Conservation (phyloP, 371 early-diverging fungal genomes). For the Parasitella parasitica region DNA sequence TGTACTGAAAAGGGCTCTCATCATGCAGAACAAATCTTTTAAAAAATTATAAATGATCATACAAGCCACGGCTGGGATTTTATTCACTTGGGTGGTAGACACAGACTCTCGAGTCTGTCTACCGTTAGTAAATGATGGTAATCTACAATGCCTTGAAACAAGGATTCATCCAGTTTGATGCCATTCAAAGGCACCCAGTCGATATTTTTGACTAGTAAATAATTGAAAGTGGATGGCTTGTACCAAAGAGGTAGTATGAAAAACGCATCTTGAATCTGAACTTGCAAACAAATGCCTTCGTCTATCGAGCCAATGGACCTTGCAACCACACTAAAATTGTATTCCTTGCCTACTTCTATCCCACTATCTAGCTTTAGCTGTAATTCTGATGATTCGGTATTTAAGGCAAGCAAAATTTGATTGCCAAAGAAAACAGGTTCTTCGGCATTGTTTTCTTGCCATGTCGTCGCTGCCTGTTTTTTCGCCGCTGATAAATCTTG, state of each 20-base stretch:
- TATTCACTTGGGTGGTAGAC: not conserved
- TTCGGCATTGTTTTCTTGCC: constrained; percentile 4
- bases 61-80: not conserved
- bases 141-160: not conserved
- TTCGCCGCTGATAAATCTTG: not conserved
- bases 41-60: not conserved
- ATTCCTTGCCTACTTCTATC: not conserved
- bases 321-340: not conserved
- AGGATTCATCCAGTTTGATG: not conserved
- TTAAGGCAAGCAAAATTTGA: not conserved
- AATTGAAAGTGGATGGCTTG: constrained; percentile 6
- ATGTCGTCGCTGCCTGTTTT: not conserved
- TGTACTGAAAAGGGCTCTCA: not conserved
- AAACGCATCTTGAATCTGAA: not conserved
- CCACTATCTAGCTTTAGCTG: not conserved
- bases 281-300: constrained; percentile 1
- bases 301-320: not conserved
- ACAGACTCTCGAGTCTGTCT: not conserved
- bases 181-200: not conserved
- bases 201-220: not conserved
- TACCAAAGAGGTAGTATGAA: constrained; percentile 19
- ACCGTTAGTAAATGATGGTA: constrained; percentile 4
- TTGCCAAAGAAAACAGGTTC: constrained; percentile 3
- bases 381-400: not conserved
- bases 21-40: not conserved